Evolutionary conservation across 192 early-diverging fungal genomes (phyloP), one percentile per base, ranked within the genome.

Genomic region (Powellomyces hirtus): DNA sequence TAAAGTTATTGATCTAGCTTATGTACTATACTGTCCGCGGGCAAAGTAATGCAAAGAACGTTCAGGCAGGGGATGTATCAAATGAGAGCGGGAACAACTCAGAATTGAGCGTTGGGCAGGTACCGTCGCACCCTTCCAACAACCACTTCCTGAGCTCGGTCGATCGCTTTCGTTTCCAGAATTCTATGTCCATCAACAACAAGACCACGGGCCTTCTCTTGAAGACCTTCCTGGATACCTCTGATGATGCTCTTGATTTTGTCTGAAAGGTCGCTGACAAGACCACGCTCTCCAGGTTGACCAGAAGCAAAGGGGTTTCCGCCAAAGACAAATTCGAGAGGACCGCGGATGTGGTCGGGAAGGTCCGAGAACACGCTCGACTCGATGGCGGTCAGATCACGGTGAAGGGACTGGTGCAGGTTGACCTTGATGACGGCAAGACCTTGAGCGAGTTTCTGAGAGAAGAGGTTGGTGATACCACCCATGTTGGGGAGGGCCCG

Each of bases 301-400:
- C 14, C 20, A 10, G 0, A 3, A 13, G 27, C 46, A 50, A 63
- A 51, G 3, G 68, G 60, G 60, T 62, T 56, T 11, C 61, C 61
- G 26, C 68, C 68, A 63, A 71, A 71, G 18, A 71, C 68, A 1
- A 52, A 26, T 34, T 62, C 29, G 4, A 71, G 37, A 2, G 68
- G 68, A 2, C 68, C 68, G 8, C 49, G 40, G 36, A 71, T 63
- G 38, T 52, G 33, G 31, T 49, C 35, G 44, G 68, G 68, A 13
- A 71, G 59, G 35, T 61, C 49, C 24, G 40, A n/a, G 27, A 62
- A 71, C 4, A 71, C 13, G 38, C 5, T 7, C 6, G 59, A 1
- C 38, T 71, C 68, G 42, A 62, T 52, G 1, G 13, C 30, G 8
- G 38, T 22, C 18, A 69, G 42, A 31, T 69, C 58, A 14, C 42